These are phyloP conservation scores for Pseudogymnoascus sp. DNA, from an alignment of 2,329 filamentous ascomycete species.

Conservation along the genomic window DNA sequence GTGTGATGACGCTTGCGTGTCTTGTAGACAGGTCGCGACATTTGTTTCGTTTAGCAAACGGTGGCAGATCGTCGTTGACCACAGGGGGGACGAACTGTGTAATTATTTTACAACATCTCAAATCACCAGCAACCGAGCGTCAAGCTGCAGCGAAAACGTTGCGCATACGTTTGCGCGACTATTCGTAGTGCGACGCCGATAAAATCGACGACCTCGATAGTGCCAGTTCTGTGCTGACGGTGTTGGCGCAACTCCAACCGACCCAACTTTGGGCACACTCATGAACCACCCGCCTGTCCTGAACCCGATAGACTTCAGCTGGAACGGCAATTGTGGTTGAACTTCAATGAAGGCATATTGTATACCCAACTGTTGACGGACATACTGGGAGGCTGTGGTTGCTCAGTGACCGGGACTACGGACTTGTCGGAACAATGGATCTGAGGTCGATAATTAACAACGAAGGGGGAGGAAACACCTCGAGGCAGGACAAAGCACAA, in stretches of 20 bases:
- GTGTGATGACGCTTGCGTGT: conserved; percentile 3
- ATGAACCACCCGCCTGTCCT: background rate
- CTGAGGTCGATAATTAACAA: conserved; percentile 45
- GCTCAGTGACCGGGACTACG: conserved; percentile 5
- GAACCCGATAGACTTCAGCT: conserved; percentile 3
- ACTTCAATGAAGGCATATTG: conserved; percentile 1
- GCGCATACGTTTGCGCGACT: conserved; percentile 1
- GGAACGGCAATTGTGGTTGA: conserved; percentile 4
- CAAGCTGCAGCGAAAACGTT: conserved; percentile 5
- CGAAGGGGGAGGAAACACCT: conserved; percentile 26
- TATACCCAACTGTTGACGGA: conserved; percentile 1
- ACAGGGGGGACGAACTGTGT: conserved; percentile 2
- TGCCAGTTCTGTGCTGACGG: conserved; percentile 1
- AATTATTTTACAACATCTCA: conserved; percentile 7
- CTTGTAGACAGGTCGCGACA: conserved; percentile 7
- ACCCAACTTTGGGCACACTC: background rate
- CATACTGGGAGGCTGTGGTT: background rate
- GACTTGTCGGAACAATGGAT: conserved; percentile 34
- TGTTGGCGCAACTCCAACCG: background rate
- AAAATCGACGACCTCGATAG: background rate
- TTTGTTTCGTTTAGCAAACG: conserved; percentile 8
- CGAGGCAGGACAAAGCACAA: conserved; percentile 21
- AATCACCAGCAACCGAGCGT: conserved; percentile 1
- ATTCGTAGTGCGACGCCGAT: conserved; percentile 3
- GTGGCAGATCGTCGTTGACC: conserved; percentile 6